A percentile compares a stretch with the other conserved stretches of the same genome.
These are phyloP conservation scores for Tilletia walkeri DNA, from an alignment of 1,284 basidiomycete species.

Conservation along the genomic window DNA sequence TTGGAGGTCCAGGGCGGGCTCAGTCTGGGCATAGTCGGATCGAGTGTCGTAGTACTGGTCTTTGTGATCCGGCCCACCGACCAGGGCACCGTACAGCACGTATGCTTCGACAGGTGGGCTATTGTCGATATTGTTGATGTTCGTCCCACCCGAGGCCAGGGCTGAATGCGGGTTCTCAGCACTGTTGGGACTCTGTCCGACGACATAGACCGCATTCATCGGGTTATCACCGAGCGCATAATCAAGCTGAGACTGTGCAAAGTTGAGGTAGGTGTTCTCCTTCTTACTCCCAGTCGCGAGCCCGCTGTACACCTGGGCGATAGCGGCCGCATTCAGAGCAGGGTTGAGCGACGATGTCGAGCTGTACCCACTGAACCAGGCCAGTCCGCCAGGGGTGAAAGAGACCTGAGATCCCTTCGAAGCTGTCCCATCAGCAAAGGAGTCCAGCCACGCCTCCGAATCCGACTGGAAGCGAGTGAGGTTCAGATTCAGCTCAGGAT, in stretches of 20 bases:
- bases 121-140: conserved; percentile 64
- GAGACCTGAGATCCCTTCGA: conserved; percentile 43
- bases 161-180: conserved; percentile 85
- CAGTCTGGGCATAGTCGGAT: conserved; percentile 75
- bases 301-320: conserved; percentile 72
- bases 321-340: conserved; percentile 78
- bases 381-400: conserved; percentile 66
- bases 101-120: conserved; percentile 70
- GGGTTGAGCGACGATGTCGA: conserved; percentile 77
- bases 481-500: conserved; percentile 66
- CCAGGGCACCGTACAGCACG: conserved; percentile 78
- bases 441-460: conserved; percentile 75
- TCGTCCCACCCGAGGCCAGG: conserved; percentile 72
- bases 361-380: conserved; percentile 77
- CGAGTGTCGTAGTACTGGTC: conserved; percentile 81
- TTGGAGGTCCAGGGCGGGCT: conserved; percentile 70
- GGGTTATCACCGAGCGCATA: conserved; percentile 83
- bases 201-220: conserved; percentile 76
- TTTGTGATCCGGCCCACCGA: conserved; percentile 76
- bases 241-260: conserved; percentile 72
- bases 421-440: conserved; percentile 64
- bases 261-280: conserved; percentile 67
- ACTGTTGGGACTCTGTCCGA: conserved; percentile 83
- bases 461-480: conserved; percentile 68
- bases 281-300: conserved; percentile 62